These are phyloP conservation scores for Fusarium goolgardi DNA, from an alignment of 2,329 filamentous ascomycete genomes.

Conservation along the genomic window DNA sequence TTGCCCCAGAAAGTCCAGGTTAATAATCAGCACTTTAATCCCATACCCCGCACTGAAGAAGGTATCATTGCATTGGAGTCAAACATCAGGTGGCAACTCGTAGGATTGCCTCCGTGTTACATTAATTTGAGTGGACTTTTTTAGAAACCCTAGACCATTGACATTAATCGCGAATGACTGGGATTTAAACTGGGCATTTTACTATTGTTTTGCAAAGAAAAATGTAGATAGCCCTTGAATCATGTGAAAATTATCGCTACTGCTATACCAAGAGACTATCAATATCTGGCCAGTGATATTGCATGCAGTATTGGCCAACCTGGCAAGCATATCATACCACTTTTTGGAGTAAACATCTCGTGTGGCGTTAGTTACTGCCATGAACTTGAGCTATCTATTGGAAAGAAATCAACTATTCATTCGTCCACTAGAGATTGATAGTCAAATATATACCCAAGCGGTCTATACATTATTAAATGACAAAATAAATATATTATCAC, in stretches of 20 bases:
- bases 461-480: not conserved
- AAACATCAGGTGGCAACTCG: not conserved
- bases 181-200: not conserved
- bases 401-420: not conserved
- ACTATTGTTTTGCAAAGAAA: not conserved
- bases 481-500: not conserved
- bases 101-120: not conserved
- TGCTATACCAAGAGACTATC: fast-evolving
- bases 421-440: not conserved
- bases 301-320: not conserved
- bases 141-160: not conserved
- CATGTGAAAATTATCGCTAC: not conserved
- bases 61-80: not conserved
- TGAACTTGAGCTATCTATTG: not conserved
- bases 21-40: conserved; percentile 4
- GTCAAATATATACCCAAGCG: fast-evolving
- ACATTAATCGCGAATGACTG: not conserved
- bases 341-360: not conserved
- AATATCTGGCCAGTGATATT: not conserved
- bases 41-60: not conserved
- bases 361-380: not conserved
- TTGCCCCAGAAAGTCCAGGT: conserved; percentile 15
- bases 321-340: not conserved
- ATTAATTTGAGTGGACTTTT: not conserved
- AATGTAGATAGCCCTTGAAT: not conserved